Base-by-base conservation (phyloP, 2,329 filamentous ascomycete genomes). In the Ilyonectria mors-panacis region DNA sequence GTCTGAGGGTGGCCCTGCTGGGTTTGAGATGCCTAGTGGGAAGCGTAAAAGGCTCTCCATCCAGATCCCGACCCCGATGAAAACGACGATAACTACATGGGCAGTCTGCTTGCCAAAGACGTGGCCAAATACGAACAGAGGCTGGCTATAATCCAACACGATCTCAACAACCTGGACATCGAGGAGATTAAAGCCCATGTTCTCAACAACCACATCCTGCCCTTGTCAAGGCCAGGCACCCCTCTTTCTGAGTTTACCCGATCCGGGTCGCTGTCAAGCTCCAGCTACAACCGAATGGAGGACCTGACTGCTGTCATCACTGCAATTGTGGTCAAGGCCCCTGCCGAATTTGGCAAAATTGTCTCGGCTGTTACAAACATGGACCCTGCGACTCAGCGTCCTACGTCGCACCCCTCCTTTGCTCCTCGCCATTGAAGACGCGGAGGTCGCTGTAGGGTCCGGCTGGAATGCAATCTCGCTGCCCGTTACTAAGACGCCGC, bases 181-280 rank as follows among this genome's bases (percentile, higher is more conserved):
- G 93, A 98, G 76, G 94, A 97, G 70, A 91, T 99, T 78, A 98
- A 99, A 83, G 89, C 88, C 50, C 93, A 95, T 76, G 93, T 98
- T 72, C 84, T 98, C 69, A 91, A 92, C 79, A 93, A 93, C 75
- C 93, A 97, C 82, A 91, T 92, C 77, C 83, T 91, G 70, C 88
- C 84, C 84, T 71, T 82, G 21, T 82, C 82, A 23, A 73, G 81
- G 50, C 80, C 81, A 9, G 75, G 74, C 19, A 81, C 80, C 10
- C 81, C 81, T 3, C 71, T 79, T 39, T 77, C 79, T 19, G 74
- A 77, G 56, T 76, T 78, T 19, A 75, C 74, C 23, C 73, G 68
- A 35, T 69, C 68, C 3, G 73, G 82, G 12, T 85, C 85, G 12
- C 83, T 85, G 53, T 79, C 85, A 69, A 75, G 82, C 75, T 83